A percentile compares a stretch with the other conserved stretches of the same genome.
Evolutionary conservation across 2,329 filamentous ascomycete genomes (phyloP).

Genomic region (Davidsoniella eucalypti): DNA sequence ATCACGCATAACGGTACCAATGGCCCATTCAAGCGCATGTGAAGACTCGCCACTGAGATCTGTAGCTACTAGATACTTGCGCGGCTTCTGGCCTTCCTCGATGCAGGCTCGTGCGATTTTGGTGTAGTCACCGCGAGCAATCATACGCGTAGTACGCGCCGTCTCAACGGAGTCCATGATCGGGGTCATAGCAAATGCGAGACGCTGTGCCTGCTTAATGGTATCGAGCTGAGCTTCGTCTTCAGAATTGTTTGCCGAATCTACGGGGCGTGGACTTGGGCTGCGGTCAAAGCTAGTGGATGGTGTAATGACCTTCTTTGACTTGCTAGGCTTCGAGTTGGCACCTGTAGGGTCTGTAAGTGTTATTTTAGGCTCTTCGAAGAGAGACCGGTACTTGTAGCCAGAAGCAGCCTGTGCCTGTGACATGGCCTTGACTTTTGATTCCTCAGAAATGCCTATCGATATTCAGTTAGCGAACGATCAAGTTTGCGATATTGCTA

Average conservation of each 20-base stretch:
- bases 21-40: slow-evolving; percentile 93
- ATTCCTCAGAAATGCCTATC: slow-evolving; percentile 7
- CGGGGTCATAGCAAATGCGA: slow-evolving; percentile 65
- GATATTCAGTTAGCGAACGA: background rate
- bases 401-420: slow-evolving; percentile 20
- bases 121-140: slow-evolving; percentile 73
- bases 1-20: slow-evolving; percentile 84
- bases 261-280: slow-evolving; percentile 26
- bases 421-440: slow-evolving; percentile 1
- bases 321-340: slow-evolving; percentile 15
- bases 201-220: slow-evolving; percentile 72
- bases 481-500: background rate
- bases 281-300: slow-evolving; percentile 68
- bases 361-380: slow-evolving; percentile 50
- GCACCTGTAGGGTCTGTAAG: slow-evolving; percentile 47
- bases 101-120: slow-evolving; percentile 63
- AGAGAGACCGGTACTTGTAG: slow-evolving; percentile 45
- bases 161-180: slow-evolving; percentile 60
- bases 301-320: slow-evolving; percentile 53
- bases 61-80: slow-evolving; percentile 90
- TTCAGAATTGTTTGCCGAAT: slow-evolving; percentile 59
- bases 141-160: slow-evolving; percentile 72
- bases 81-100: slow-evolving; percentile 58
- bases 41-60: slow-evolving; percentile 89
- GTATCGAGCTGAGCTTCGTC: slow-evolving; percentile 72